Evolutionary conservation across 148 eudicot species (phyloP).

Genomic region (Fagopyrum tataricum): DNA sequence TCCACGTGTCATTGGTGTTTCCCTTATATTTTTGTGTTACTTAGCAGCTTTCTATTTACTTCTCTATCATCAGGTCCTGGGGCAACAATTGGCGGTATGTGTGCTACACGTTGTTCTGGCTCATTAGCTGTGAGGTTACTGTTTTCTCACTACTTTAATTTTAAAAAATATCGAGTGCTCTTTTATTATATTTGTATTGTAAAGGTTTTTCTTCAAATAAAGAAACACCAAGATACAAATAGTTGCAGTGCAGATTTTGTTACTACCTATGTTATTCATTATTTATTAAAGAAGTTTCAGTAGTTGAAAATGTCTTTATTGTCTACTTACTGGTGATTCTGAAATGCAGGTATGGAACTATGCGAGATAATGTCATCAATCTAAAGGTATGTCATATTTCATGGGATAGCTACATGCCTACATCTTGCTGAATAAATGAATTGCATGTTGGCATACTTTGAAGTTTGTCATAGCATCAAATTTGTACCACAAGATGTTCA

Average conservation of each 20-base stretch:
- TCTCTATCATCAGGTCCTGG: slow-evolving; percentile 68
- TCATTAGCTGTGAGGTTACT: slow-evolving; percentile 89
- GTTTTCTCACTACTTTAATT: background rate
- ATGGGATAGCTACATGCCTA: background rate
- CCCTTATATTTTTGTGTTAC: background rate
- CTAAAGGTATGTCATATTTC: slow-evolving; percentile 57
- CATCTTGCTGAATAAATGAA: background rate
- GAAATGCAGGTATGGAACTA: slow-evolving; percentile 90
- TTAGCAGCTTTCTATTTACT: slow-evolving; percentile 2
- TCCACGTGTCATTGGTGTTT: background rate
- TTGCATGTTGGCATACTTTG: background rate
- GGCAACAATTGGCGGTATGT: slow-evolving; percentile 99
- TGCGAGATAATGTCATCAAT: slow-evolving; percentile 96
- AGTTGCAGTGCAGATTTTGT: background rate
- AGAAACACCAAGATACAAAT: background rate
- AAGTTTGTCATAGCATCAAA: background rate
- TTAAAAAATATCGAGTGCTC: background rate
- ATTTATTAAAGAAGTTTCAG: background rate
- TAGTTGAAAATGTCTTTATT: background rate
- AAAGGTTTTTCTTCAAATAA: background rate
- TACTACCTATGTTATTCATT: background rate
- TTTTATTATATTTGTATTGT: background rate
- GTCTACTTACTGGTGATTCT: slow-evolving; percentile 15
- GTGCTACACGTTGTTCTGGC: slow-evolving; percentile 99
- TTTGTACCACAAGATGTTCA: background rate